Conservation (phyloP, 257 asterid species). For the Solanum dulcamara region DNA sequence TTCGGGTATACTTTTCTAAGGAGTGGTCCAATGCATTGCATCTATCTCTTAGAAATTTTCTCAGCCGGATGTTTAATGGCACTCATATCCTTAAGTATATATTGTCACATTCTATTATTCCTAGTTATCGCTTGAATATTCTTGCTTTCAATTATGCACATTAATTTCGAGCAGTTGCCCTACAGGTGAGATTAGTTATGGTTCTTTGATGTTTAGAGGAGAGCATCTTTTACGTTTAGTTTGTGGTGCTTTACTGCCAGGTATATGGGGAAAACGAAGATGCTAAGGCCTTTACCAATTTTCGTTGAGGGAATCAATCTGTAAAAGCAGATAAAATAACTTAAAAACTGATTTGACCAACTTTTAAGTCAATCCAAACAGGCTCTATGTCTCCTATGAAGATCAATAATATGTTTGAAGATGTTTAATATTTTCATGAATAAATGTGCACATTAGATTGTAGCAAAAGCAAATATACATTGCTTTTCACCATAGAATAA, state of each 20-base stretch:
- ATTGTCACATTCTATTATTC: slow-evolving; percentile 4
- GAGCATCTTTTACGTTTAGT: not conserved
- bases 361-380: no score
- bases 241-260: not conserved
- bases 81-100: slow-evolving; percentile 73
- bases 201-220: not conserved
- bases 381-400: not conserved
- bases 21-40: slow-evolving; percentile 82
- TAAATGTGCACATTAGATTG: not conserved
- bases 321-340: not conserved
- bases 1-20: slow-evolving; percentile 68
- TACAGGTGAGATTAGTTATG: not conserved
- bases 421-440: not conserved
- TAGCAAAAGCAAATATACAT: not conserved
- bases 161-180: not conserved
- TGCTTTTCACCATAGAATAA: not conserved
- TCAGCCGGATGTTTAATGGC: slow-evolving; percentile 71
- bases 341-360: no score
- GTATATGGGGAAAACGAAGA: not conserved
- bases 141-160: not conserved
- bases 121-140: not conserved
- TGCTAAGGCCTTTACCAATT: not conserved
- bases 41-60: slow-evolving; percentile 64
- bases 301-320: not conserved
- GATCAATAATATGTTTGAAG: not conserved